Evolutionary conservation across 345 rosid species (phyloP), one percentile per base, ranked within the genome.

Genomic region (Populus davidiana): DNA sequence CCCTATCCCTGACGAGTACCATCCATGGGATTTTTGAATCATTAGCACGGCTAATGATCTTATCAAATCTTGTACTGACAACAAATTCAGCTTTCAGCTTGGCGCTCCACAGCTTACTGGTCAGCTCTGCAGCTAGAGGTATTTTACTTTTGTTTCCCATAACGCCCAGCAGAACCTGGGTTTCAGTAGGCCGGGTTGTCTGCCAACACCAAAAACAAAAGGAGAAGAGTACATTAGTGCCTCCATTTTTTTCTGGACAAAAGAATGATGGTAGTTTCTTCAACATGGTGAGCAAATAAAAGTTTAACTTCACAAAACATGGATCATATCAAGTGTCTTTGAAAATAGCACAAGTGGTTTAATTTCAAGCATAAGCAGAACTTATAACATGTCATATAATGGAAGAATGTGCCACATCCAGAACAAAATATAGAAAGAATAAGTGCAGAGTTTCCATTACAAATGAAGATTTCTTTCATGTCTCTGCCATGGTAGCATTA

Each of bases 131-230:
- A 35, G 92, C 89, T 80, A 76, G 68, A 0, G 86, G 74, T 10
- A 92, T 80, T 54, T 88, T 86, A 39, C 81, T 74, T 73, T 63
- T 70, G 49, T 90, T 89, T 21, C 94, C 96, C 20, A 80, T 79
- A 78, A 92, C 81, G 75, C 87, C 82, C 70, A 95, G 88, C 80
- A 91, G 86, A 5, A 91, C 93, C 65, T 95, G 91, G 2, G 96
- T 95, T 87, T 91, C 97, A 3, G 91, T 86, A 33, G 94, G 85
- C 72, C 94, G 83, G n/a, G 83, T 82, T 56, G 79, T 81, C 96
- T 95, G 87, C 69, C 73, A 79, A 78, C 36, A 35, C 5, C 27
- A 64, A 16, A 14, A 54, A 16, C 13, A 73, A 78, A 17, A 80
- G 8, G 1, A 25, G 25, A 25, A 50, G n/a, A 50, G 20, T 50